Percentiles rank a stretch among this genome's conserved stretches.
Conservation (phyloP, 148 eudicot species). For the Drosera capensis region DNA sequence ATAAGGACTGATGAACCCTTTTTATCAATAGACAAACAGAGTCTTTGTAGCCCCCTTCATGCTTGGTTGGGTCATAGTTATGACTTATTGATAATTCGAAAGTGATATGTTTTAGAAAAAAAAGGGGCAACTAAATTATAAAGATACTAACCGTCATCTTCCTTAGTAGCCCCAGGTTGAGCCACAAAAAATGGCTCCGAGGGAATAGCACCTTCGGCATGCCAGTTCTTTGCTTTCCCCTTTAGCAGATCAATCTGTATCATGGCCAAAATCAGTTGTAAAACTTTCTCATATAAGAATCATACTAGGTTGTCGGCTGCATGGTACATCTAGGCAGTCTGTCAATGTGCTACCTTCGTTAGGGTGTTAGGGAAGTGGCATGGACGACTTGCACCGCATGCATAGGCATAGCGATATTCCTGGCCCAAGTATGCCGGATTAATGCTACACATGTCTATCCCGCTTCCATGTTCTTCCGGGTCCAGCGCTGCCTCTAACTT, state of each 20-base stretch:
- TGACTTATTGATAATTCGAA: neutral
- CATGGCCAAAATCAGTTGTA: slow-evolving; percentile 1
- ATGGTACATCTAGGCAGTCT: no score
- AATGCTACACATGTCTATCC: slow-evolving; percentile 95
- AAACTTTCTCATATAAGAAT: no score
- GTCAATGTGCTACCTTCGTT: slow-evolving; percentile 99
- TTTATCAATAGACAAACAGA: no score
- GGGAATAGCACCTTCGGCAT: slow-evolving; percentile 68
- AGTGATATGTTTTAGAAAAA: neutral
- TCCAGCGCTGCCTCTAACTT: slow-evolving; percentile 65
- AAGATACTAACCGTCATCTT: slow-evolving; percentile 65
- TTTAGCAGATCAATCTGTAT: slow-evolving; percentile 66
- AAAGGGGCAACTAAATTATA: neutral
- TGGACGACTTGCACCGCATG: slow-evolving; percentile 93
- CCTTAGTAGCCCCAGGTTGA: slow-evolving; percentile 73
- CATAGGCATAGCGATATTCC: slow-evolving; percentile 81
- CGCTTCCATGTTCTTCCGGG: slow-evolving; percentile 83
- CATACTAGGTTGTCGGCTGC: no score
- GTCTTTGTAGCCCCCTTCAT: no score
- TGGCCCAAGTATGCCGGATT: slow-evolving; percentile 67
- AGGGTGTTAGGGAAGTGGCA: slow-evolving; percentile 95
- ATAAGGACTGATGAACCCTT: no score
- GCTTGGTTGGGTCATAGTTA: no score
- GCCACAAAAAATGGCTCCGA: slow-evolving; percentile 91
- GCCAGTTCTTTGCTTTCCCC: slow-evolving; percentile 73